phyloP scores from a whole-genome alignment of 2,329 filamentous ascomycete species.

The Cladosporium austrohemisphaericum region DNA sequence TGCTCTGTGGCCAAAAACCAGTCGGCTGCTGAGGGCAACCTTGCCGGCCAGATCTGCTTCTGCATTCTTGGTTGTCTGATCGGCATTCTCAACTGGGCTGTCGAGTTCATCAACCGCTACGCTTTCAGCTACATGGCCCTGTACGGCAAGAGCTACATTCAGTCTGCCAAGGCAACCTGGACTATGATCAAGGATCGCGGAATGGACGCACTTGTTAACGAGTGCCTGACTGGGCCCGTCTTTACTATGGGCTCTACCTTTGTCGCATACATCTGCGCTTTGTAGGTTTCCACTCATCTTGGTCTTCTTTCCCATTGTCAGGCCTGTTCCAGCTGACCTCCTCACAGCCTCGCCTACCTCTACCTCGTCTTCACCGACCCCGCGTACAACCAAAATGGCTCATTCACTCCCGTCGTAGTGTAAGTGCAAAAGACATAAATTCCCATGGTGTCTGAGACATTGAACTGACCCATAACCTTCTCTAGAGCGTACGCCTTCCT shows the following conservation, averaged over 20 bases:
- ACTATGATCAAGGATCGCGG: conserved; percentile 68
- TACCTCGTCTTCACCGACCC: conserved; percentile 81
- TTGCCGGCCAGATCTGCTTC: conserved; percentile 63
- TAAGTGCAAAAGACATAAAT: no score
- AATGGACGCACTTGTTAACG: conserved; percentile 84
- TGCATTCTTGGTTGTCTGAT: conserved; percentile 77
- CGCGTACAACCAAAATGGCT: conserved; percentile 64
- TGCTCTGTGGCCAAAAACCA: conserved; percentile 73
- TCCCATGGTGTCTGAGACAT: no score
- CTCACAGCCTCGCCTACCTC: conserved; percentile 64
- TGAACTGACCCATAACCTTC: no score
- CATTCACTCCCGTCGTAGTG: conserved; percentile 72
- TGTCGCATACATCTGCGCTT: conserved; percentile 74
- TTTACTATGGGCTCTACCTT: conserved; percentile 64
- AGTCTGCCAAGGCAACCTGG: conserved; percentile 86
- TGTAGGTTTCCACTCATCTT: conserved; percentile 36
- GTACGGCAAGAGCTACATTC: conserved; percentile 84
- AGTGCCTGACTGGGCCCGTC: conserved; percentile 66
- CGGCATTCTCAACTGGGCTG: conserved; percentile 74
- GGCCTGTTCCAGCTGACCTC: not conserved
- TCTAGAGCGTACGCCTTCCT: conserved; percentile 86
- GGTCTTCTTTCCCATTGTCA: not conserved
- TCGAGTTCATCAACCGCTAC: conserved; percentile 77
- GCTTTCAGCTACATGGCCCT: conserved; percentile 75
- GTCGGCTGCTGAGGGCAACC: conserved; percentile 63